These are phyloP conservation scores for Lipomyces starkeyi DNA, from an alignment of 805 yeast species.

Conservation along the genomic window DNA sequence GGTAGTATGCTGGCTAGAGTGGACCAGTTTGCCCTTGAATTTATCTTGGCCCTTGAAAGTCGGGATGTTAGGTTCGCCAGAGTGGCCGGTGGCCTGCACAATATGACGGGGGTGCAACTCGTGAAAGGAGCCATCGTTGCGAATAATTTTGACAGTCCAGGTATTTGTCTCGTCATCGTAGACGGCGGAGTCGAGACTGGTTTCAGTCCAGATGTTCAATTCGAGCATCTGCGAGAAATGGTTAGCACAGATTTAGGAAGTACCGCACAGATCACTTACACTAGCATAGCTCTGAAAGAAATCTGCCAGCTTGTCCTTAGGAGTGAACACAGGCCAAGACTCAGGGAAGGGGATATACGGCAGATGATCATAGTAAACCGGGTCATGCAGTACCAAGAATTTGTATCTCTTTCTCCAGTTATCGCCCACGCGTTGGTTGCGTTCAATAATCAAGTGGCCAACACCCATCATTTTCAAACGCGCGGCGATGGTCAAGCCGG, in stretches of 20 bases:
- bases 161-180: constrained; percentile 44
- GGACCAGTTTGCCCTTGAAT: constrained; percentile 51
- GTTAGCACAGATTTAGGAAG: background rate
- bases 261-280: background rate
- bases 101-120: constrained; percentile 48
- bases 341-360: constrained; percentile 52
- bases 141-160: constrained; percentile 46
- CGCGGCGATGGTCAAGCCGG: constrained; percentile 52
- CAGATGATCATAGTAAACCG: constrained; percentile 52
- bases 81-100: constrained; percentile 53
- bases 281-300: constrained; percentile 51
- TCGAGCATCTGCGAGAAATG: constrained; percentile 45
- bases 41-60: constrained; percentile 47
- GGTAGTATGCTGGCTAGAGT: constrained; percentile 51
- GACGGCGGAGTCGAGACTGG: constrained; percentile 46
- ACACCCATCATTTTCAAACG: constrained; percentile 51
- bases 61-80: constrained; percentile 55
- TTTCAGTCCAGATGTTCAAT: constrained; percentile 47
- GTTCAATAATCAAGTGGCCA: constrained; percentile 49
- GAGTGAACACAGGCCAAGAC: constrained; percentile 52
- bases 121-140: constrained; percentile 36
- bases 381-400: constrained; percentile 53
- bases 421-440: constrained; percentile 50
- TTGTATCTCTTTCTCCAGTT: constrained; percentile 55
- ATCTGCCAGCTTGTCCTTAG: constrained; percentile 54